Evolutionary conservation across 2,329 filamentous ascomycete species (phyloP), one percentile per base, ranked within the genome.

Genomic region (Passalora sequoiae): DNA sequence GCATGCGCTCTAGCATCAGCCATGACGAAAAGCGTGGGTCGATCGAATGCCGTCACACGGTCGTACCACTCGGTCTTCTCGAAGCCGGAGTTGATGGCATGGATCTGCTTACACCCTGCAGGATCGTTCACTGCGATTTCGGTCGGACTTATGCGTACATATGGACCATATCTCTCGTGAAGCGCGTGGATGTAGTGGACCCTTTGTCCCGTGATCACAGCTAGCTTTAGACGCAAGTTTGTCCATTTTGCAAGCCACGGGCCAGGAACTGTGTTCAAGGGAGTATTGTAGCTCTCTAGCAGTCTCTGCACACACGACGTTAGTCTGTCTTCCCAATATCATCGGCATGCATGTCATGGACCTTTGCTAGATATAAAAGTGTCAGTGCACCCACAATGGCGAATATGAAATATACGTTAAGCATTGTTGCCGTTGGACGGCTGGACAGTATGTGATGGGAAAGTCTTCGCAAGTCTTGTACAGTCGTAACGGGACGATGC

Each of bases 151-250:
- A 62, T 52, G 10, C 60, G 56, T 7, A 64, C 61, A 28, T 54
- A 48, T 2, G 56, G 54, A 2, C 61, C 61, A 42, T 62, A 61
- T 27, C 47, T 39, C 22, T 59, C 41, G 47, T 70, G 66, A 1
- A 70, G 56, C 4, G 49, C 43, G 43, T 69, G 59, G 25, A 69
- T 64, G 50, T 66, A 66, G 42, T 66, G 62, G 37, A 66, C 62
- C 2, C 66, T 60, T 8, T 63, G 60, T 6, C 67, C 66, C 4
- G 54, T 54, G 5, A 68, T 47, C 12, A 67, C 61, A 6, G 63
- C 61, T 6, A 59, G 51, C 43, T 69, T 69, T 19, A 70, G 54
- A 2, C 47, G 54, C 4, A 61, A 44, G 15, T 51, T 52, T 7
- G 57, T 59, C 31, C 53, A 53, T 21, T 38, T 40, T 6, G 56